phyloP scores from a whole-genome alignment of 371 early-diverging fungal species.

The Rhizopus delemar region DNA sequence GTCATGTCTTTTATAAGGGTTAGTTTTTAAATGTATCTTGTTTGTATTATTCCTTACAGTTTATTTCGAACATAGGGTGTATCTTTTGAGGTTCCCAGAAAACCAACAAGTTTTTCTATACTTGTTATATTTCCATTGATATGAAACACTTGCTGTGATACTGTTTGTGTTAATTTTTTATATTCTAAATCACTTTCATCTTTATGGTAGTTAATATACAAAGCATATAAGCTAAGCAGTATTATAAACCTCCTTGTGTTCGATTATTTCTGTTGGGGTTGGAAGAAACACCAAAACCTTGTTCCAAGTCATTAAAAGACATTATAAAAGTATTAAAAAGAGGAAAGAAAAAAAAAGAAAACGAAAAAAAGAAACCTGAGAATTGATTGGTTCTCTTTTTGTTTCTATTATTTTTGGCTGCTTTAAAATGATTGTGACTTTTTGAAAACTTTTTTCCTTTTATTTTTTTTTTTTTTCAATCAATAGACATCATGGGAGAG shows the following conservation, averaged over 20 bases:
- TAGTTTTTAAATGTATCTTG: background rate
- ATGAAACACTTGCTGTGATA: constrained; percentile 76
- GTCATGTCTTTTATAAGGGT: constrained; percentile 58
- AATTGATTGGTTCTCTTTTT: background rate
- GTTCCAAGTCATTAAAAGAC: constrained; percentile 63
- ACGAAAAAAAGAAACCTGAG: too few relatives aligned
- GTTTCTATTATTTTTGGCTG: background rate
- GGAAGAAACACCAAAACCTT: constrained; percentile 42
- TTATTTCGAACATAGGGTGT: constrained; percentile 72
- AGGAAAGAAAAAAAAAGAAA: constrained; percentile 2
- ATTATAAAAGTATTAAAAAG: constrained; percentile 18
- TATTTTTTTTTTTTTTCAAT: background rate
- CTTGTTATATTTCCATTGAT: constrained; percentile 79
- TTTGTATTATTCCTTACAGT: constrained; percentile 52
- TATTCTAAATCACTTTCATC: constrained; percentile 59
- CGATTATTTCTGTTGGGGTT: constrained; percentile 14
- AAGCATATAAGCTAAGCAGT: too few relatives aligned
- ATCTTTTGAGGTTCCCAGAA: constrained; percentile 79
- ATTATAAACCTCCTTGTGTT: constrained; percentile 14
- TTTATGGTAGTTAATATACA: constrained; percentile 20
- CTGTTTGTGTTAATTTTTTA: constrained; percentile 52
- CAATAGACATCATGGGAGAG: constrained; percentile 16
- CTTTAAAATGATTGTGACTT: constrained; percentile 1
- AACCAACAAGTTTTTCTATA: constrained; percentile 77
- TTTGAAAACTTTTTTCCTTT: background rate